Evolutionary conservation across 1,139 yeast genomes (phyloP).

Genomic region (Candida pseudoviswanathii): DNA sequence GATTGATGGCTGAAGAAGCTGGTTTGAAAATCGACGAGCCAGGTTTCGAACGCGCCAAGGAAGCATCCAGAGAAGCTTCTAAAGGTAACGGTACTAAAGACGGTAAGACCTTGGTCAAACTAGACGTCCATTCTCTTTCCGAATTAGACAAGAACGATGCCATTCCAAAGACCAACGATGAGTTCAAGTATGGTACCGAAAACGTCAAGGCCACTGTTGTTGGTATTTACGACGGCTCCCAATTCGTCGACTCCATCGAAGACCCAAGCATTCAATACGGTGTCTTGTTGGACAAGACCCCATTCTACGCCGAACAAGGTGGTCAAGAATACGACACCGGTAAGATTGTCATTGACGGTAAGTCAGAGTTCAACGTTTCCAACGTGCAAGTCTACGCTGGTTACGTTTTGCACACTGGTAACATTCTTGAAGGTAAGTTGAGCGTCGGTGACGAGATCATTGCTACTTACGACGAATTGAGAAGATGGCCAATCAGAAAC

Average conservation of each 20-base stretch:
- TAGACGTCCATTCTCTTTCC: slow-evolving; percentile 89
- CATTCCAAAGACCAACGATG: slow-evolving; percentile 84
- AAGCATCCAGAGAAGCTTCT: slow-evolving; percentile 90
- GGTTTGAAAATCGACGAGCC: slow-evolving; percentile 90
- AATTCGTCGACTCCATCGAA: slow-evolving; percentile 3
- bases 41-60: slow-evolving; percentile 87
- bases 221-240: slow-evolving; percentile 67
- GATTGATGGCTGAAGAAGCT: slow-evolving; percentile 98
- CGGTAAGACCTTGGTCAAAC: slow-evolving; percentile 64
- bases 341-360: slow-evolving; percentile 84
- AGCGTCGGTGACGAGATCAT: slow-evolving; percentile 69
- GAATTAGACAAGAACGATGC: slow-evolving; percentile 55
- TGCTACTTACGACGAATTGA: slow-evolving; percentile 87
- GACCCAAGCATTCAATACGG: slow-evolving; percentile 63
- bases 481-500: slow-evolving; percentile 96
- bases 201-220: slow-evolving; percentile 64
- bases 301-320: slow-evolving; percentile 98
- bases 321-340: slow-evolving; percentile 98
- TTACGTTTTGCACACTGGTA: slow-evolving; percentile 93
- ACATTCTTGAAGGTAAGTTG: slow-evolving; percentile 72
- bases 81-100: slow-evolving; percentile 76
- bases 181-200: slow-evolving; percentile 68
- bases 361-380: slow-evolving; percentile 82
- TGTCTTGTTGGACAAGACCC: slow-evolving; percentile 81
- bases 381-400: slow-evolving; percentile 94